Percentiles rank a stretch among this genome's conserved stretches.
phyloP scores from a whole-genome alignment of 2,329 filamentous ascomycete species.

The Coleophoma crateriformis region DNA sequence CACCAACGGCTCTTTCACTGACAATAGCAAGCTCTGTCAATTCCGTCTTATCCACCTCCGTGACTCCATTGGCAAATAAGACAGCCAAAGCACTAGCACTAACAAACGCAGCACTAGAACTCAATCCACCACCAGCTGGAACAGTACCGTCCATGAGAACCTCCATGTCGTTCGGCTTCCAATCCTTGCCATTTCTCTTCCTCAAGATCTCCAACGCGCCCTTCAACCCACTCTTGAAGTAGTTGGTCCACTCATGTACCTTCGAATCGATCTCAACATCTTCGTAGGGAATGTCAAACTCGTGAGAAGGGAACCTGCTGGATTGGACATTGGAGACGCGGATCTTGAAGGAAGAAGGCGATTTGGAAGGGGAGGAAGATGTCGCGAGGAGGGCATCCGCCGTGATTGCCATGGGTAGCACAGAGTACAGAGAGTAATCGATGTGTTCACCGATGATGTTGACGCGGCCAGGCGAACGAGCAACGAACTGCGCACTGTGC shows the following conservation, averaged over 20 bases:
- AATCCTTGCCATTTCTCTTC: conserved; percentile 53
- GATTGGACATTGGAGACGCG: conserved; percentile 75
- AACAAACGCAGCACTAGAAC: conserved; percentile 90
- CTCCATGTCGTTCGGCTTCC: conserved; percentile 73
- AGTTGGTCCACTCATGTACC: conserved; percentile 93
- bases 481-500: conserved; percentile 69
- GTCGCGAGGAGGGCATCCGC: conserved; percentile 89
- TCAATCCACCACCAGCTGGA: conserved; percentile 85
- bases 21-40: conserved; percentile 91
- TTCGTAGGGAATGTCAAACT: conserved; percentile 64
- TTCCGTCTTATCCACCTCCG: conserved; percentile 80
- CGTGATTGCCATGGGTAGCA: conserved; percentile 91
- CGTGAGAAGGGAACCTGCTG: conserved; percentile 67
- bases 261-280: conserved; percentile 77
- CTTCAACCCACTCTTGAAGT: conserved; percentile 88
- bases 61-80: conserved; percentile 77
- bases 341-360: conserved; percentile 55
- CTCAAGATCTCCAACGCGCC: conserved; percentile 76
- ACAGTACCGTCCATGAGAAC: conserved; percentile 89
- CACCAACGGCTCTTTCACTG: conserved; percentile 87
- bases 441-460: conserved; percentile 99
- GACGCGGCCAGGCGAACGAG: conserved; percentile 87
- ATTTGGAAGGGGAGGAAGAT: conserved; percentile 40
- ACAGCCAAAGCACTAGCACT: conserved; percentile 86
- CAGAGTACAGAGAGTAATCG: conserved; percentile 95